These are phyloP conservation scores for Sordaria brevicollis DNA, from an alignment of 495 filamentous ascomycete genomes.

Conservation along the genomic window DNA sequence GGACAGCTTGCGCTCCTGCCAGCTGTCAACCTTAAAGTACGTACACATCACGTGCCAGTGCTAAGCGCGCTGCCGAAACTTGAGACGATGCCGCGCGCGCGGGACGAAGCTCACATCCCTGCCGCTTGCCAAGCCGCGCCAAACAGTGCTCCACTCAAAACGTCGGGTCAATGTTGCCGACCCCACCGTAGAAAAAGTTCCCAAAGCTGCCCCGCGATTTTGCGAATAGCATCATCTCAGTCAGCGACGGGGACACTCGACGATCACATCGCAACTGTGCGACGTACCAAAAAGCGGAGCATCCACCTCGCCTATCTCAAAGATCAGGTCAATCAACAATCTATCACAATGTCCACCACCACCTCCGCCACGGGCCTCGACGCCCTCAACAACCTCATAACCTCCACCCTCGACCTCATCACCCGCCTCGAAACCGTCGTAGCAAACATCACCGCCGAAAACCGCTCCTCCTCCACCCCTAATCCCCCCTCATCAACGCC, in stretches of 20 bases:
- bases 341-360: not conserved
- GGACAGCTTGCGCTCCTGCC: not conserved
- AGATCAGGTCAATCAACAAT: too few species aligned
- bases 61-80: not conserved
- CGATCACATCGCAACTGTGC: not conserved
- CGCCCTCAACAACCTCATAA: constrained; percentile 13
- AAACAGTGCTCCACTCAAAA: not conserved
- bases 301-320: too few species aligned
- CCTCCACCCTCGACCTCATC: constrained; percentile 19
- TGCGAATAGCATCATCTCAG: not conserved
- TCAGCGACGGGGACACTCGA: not conserved
- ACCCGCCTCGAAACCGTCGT: constrained; percentile 27
- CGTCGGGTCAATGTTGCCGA: not conserved
- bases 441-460: constrained; percentile 14
- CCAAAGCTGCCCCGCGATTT: constrained; percentile 9
- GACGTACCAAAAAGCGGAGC: too few species aligned
- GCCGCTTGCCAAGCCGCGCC: not conserved
- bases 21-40: not conserved
- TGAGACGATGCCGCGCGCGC: not conserved
- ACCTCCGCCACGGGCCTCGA: constrained; percentile 9
- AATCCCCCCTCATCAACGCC: too few species aligned
- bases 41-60: not conserved
- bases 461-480: not conserved
- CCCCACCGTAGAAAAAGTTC: constrained; percentile 4
- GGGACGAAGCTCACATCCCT: not conserved